These are phyloP conservation scores for Podospora pseudocomata DNA, from an alignment of 495 filamentous ascomycete species.

Conservation along the genomic window DNA sequence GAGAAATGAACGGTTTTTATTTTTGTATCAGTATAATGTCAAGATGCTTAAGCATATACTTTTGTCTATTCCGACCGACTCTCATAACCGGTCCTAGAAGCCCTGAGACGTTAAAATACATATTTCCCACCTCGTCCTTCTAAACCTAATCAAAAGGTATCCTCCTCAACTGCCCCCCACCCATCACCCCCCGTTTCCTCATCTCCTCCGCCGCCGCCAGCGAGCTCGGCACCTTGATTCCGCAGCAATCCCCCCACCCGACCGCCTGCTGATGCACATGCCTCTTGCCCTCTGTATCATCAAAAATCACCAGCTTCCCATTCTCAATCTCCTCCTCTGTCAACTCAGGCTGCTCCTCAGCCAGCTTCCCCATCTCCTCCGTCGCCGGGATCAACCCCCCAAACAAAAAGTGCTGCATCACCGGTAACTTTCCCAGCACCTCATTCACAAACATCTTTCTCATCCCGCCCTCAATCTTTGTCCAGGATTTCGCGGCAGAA, in stretches of 20 bases:
- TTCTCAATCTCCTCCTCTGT: conserved; percentile 50
- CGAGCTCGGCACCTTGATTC: conserved; percentile 94
- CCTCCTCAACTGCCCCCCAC: conserved; percentile 63
- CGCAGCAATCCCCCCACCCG: conserved; percentile 95
- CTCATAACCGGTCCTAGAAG: too few relatives aligned
- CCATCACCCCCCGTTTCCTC: conserved; percentile 61
- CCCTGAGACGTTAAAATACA: too few relatives aligned
- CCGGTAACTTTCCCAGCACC: conserved; percentile 88
- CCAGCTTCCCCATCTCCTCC: conserved; percentile 71
- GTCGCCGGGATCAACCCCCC: conserved; percentile 74
- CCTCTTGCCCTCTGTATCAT: conserved; percentile 63
- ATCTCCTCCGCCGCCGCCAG: conserved; percentile 83
- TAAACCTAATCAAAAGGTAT: conserved; percentile 79
- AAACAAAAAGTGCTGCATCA: conserved; percentile 98
- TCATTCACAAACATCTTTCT: conserved; percentile 92
- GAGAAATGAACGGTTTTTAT: too few relatives aligned
- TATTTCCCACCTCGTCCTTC: too few relatives aligned
- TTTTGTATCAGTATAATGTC: too few relatives aligned
- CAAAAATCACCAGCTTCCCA: conserved; percentile 53
- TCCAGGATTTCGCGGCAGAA: conserved; percentile 84
- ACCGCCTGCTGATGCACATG: conserved; percentile 55
- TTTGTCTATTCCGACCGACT: too few relatives aligned
- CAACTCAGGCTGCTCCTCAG: conserved; percentile 36
- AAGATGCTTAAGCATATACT: too few relatives aligned
- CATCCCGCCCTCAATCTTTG: conserved; percentile 92